Percentiles rank a stretch among this genome's conserved stretches.
Evolutionary conservation across 345 rosid genomes (phyloP).

Genomic region (Eutrema heterophyllum): DNA sequence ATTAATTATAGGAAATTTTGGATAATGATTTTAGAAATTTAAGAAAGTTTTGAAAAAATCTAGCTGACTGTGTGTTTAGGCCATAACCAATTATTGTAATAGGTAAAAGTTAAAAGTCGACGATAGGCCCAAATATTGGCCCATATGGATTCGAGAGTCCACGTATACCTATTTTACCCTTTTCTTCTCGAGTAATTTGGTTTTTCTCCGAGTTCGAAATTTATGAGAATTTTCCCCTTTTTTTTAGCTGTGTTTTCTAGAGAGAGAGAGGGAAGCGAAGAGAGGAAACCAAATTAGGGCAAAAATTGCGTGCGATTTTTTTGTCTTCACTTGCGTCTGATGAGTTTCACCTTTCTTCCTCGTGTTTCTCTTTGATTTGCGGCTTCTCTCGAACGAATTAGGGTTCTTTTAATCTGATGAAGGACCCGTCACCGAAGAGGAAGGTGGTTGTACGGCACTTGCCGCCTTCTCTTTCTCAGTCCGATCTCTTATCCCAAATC

Average conservation of each 20-base stretch:
- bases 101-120: neutral
- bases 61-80: too few relatives aligned
- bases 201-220: constrained; percentile 2
- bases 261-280: neutral
- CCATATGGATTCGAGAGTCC: neutral
- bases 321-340: constrained; percentile 9
- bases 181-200: neutral
- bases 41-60: too few relatives aligned
- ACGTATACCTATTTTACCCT: neutral
- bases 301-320: constrained; percentile 21
- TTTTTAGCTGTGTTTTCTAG: neutral
- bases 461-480: constrained; percentile 64
- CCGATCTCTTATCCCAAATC: constrained; percentile 52
- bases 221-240: neutral
- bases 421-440: constrained; percentile 44
- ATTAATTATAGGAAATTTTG: too few relatives aligned
- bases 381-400: neutral
- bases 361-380: constrained; percentile 3
- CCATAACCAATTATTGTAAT: too few relatives aligned
- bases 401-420: constrained; percentile 28
- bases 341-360: constrained; percentile 18
- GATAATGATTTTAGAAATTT: too few relatives aligned
- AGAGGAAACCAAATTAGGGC: constrained; percentile 23
- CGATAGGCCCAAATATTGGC: constrained; percentile 4
- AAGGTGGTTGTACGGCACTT: constrained; percentile 71